Evolutionary conservation across 2,329 filamentous ascomycete genomes (phyloP), one percentile per base, ranked within the genome.

Genomic region (Didymosphaeria variabile): DNA sequence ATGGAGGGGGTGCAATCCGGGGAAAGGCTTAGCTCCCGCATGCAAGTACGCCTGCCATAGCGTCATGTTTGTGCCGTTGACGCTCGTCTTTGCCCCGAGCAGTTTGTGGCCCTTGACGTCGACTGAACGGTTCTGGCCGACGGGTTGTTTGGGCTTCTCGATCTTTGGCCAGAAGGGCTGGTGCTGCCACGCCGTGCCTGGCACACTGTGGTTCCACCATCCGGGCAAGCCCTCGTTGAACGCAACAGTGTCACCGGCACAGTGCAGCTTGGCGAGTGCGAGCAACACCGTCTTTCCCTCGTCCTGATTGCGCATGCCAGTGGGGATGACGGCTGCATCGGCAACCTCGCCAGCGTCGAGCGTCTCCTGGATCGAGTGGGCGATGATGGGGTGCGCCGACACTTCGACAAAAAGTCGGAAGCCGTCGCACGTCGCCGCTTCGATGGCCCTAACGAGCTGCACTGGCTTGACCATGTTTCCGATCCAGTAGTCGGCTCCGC

Each of bases 291-390:
- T 69, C 53, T 68, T 70, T 40, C 68, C 55, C 6, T 70, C 62
- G 1, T 70, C 64, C 38, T 73, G 68, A 46, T 75, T 64, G 6
- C 74, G 70, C 17, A 62, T 57, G 55, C 80, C 58, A 1, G 77
- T 79, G 12, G 72, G 68, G 32, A 77, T 59, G 15, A 76, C 69
- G 5, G 62, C 55, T 21, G 66, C 70, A 10, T 79, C 76, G 10
- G 74, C 71, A 15, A 79, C 34, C 10, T 26, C 61, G 5, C 68
- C 73, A 19, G 52, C 51, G n/a, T 77, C 70, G 31, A 77, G 59
- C 0, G 77, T 81, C 50, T 82, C 79, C 2, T 69, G 71, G 29
- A 82, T 71, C 0, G 80, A 81, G 50, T 82, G 78, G 3, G 74
- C 69, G 1, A 82, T 68, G 19, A 82, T 73, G 0, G 80, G 79